A percentile compares a stretch with the other conserved stretches of the same genome.
These are phyloP conservation scores for Monosiga brevicollis DNA, from an alignment of 78 protist genomes.

Conservation along the genomic window DNA sequence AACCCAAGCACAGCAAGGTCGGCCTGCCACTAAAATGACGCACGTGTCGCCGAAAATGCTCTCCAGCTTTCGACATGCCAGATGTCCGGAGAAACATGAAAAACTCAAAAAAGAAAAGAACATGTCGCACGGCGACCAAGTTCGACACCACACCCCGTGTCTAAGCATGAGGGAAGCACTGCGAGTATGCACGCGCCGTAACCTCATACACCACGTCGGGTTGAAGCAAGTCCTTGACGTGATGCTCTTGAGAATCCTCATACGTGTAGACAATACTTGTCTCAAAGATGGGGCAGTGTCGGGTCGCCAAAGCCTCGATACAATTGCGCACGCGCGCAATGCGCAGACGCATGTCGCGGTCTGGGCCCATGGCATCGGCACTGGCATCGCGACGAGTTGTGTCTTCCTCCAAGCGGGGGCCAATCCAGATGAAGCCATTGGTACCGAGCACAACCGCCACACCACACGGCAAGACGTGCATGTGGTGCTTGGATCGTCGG, in stretches of 20 bases:
- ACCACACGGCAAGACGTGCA: slow-evolving; percentile 49
- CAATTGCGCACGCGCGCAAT: slow-evolving; percentile 12
- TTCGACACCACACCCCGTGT: too few species aligned
- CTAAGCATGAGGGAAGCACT: too few species aligned
- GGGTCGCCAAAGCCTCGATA: neutral
- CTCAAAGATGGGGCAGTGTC: neutral
- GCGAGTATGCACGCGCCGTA: neutral
- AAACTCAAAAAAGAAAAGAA: too few species aligned
- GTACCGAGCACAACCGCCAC: slow-evolving; percentile 66
- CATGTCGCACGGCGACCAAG: too few species aligned
- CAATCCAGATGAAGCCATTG: slow-evolving; percentile 72
- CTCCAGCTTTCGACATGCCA: too few species aligned
- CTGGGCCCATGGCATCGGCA: neutral
- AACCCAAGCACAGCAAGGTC: too few species aligned
- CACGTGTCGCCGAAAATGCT: too few species aligned
- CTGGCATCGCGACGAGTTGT: neutral
- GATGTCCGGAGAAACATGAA: too few species aligned
- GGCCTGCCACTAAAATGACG: too few species aligned
- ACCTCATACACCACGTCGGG: neutral
- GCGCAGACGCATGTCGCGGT: neutral
- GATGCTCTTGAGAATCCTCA: neutral
- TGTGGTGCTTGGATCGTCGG: slow-evolving; percentile 48
- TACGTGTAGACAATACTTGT: neutral
- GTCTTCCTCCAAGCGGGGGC: neutral
- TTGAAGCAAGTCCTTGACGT: neutral